These are phyloP conservation scores for Moesziomyces parantarcticus DNA, from an alignment of 1,284 basidiomycete genomes.

Conservation along the genomic window DNA sequence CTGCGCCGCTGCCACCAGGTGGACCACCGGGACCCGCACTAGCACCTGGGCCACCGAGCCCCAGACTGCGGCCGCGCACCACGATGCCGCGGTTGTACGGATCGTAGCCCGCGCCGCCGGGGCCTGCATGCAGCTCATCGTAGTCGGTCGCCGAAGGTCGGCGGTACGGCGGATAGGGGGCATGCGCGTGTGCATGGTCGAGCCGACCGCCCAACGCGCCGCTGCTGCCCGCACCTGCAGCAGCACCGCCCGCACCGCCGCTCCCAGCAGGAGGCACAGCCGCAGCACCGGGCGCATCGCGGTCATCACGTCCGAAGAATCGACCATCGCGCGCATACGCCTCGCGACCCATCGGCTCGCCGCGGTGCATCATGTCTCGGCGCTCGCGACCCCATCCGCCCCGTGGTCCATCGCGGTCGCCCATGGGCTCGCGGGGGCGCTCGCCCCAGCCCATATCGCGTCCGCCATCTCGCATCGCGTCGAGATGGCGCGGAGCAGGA, in stretches of 20 bases:
- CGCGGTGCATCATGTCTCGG: conserved; percentile 3
- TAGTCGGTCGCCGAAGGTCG: conserved; percentile 31
- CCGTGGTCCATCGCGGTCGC: conserved; percentile 7
- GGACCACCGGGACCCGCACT: neutral
- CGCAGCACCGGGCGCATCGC: neutral
- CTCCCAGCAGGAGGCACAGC: conserved; percentile 1
- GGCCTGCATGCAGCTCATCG: conserved; percentile 9
- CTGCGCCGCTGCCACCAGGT: neutral
- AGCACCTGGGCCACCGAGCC: conserved; percentile 1
- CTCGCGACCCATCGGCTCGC: neutral
- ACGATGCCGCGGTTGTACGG: conserved; percentile 31
- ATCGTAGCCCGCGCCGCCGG: conserved; percentile 18
- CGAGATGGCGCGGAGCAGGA: conserved; percentile 2
- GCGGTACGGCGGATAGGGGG: conserved; percentile 16
- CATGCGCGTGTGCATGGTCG: conserved; percentile 10
- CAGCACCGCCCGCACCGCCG: conserved; percentile 5
- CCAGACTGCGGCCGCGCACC: conserved; percentile 20
- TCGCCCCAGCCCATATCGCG: conserved; percentile 38
- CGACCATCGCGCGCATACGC: conserved; percentile 8
- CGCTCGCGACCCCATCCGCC: conserved; percentile 27
- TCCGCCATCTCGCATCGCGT: conserved; percentile 5
- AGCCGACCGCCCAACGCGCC: neutral
- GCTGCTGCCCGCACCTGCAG: neutral
- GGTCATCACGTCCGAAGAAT: conserved; percentile 12
- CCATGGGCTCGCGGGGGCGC: conserved; percentile 13